Percentiles rank a stretch among this genome's conserved stretches.
phyloP scores from a whole-genome alignment of 2,329 filamentous ascomycete genomes.

The Venturia effusa region DNA sequence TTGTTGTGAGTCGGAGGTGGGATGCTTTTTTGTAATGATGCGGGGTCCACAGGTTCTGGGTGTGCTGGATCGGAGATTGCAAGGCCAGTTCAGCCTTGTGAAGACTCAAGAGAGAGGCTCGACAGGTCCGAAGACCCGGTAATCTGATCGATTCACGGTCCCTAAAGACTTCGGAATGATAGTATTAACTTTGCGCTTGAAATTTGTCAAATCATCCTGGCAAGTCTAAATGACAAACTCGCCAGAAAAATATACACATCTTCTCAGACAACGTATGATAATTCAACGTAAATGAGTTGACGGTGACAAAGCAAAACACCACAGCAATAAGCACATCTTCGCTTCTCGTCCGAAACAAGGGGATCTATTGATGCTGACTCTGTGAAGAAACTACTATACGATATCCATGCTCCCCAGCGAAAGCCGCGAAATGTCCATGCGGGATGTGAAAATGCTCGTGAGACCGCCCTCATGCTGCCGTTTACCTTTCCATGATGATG shows the following conservation, averaged over 20 bases:
- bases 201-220: too few species aligned
- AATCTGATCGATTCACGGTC: too few species aligned
- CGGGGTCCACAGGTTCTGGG: neutral
- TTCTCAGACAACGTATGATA: too few species aligned
- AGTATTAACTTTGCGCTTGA: too few species aligned
- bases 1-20: constrained; percentile 6
- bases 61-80: neutral
- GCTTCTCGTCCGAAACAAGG: neutral
- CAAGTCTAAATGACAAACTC: too few species aligned
- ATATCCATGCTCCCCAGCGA: neutral
- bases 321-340: neutral
- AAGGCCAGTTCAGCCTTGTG: constrained; percentile 2
- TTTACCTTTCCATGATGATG: neutral
- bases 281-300: too few species aligned
- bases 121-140: too few species aligned
- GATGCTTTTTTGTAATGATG: neutral
- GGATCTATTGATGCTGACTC: neutral
- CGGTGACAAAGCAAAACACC: neutral
- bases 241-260: too few species aligned
- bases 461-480: constrained; percentile 4
- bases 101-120: too few species aligned
- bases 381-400: neutral
- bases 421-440: neutral
- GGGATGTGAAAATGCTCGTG: neutral
- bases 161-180: too few species aligned